These are phyloP conservation scores for Raddia distichophylla DNA, from an alignment of 176 grass and related monocot genomes.

Conservation along the genomic window DNA sequence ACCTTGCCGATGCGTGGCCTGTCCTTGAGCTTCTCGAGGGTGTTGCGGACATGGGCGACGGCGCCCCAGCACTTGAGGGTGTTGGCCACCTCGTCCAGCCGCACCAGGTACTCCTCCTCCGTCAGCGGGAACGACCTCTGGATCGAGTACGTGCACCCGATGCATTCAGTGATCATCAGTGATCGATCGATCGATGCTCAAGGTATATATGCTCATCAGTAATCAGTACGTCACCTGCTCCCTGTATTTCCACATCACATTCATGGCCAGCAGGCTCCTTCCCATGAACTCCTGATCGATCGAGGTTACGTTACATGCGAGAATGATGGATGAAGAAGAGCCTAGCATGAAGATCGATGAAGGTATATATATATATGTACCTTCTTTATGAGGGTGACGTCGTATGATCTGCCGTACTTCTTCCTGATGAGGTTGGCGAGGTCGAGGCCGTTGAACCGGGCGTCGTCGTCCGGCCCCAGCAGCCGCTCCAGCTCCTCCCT, in stretches of 20 bases:
- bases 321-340: too few relatives aligned
- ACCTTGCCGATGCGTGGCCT: slow-evolving; percentile 93
- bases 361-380: not conserved
- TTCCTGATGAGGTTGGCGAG: slow-evolving; percentile 88
- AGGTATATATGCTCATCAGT: too few relatives aligned
- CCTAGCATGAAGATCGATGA: too few relatives aligned
- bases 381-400: slow-evolving; percentile 86
- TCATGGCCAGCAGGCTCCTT: slow-evolving; percentile 81
- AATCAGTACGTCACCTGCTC: slow-evolving; percentile 58
- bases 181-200: too few relatives aligned
- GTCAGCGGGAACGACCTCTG: slow-evolving; percentile 89
- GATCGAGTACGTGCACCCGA: not conserved
- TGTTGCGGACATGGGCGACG: slow-evolving; percentile 81
- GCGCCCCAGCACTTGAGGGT: slow-evolving; percentile 91
- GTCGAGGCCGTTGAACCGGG: slow-evolving; percentile 68
- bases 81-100: slow-evolving; percentile 87
- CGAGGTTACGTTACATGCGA: too few relatives aligned
- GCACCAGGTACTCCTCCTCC: slow-evolving; percentile 95
- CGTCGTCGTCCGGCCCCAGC: slow-evolving; percentile 67
- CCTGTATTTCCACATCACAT: slow-evolving; percentile 99
- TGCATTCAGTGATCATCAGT: not conserved
- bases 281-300: slow-evolving; percentile 84
- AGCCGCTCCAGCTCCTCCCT: slow-evolving; percentile 74
- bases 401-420: slow-evolving; percentile 92
- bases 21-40: slow-evolving; percentile 83